Evolutionary conservation across 306 rosid species (phyloP).

Genomic region (Rubus idaeus): DNA sequence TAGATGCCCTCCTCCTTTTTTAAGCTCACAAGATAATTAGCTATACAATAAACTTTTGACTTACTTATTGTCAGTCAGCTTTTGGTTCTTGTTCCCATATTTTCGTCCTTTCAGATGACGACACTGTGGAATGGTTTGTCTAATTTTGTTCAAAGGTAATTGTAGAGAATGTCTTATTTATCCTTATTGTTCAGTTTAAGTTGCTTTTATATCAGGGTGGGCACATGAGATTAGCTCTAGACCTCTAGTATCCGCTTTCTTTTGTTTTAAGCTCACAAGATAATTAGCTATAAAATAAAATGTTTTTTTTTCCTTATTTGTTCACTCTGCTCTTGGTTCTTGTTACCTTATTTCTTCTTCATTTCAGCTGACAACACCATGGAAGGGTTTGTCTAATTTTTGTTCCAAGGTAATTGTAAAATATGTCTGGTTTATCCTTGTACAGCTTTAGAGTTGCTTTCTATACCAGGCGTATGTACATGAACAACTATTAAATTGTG

Average conservation of each 20-base stretch:
- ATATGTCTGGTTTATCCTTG: slow-evolving; percentile 45
- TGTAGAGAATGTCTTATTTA: slow-evolving; percentile 43
- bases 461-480: slow-evolving; percentile 45
- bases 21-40: slow-evolving; percentile 60
- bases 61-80: slow-evolving; percentile 54
- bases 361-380: slow-evolving; percentile 52
- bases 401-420: slow-evolving; percentile 70
- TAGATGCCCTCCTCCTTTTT: slow-evolving; percentile 46
- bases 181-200: slow-evolving; percentile 65
- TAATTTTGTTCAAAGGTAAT: slow-evolving; percentile 72
- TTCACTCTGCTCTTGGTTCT: slow-evolving; percentile 46
- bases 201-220: slow-evolving; percentile 27
- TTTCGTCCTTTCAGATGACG: slow-evolving; percentile 54
- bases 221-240: slow-evolving; percentile 28
- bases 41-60: slow-evolving; percentile 55
- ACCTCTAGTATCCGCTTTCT: slow-evolving; percentile 38
- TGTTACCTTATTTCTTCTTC: slow-evolving; percentile 34
- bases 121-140: slow-evolving; percentile 55
- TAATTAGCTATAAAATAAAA: slow-evolving; percentile 59
- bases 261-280: slow-evolving; percentile 49
- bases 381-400: slow-evolving; percentile 59
- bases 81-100: slow-evolving; percentile 35
- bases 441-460: slow-evolving; percentile 55
- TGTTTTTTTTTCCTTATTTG: slow-evolving; percentile 42
- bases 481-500: slow-evolving; percentile 48